Evolutionary conservation across 345 rosid species (phyloP).

Genomic region (Pugionium cornutum): DNA sequence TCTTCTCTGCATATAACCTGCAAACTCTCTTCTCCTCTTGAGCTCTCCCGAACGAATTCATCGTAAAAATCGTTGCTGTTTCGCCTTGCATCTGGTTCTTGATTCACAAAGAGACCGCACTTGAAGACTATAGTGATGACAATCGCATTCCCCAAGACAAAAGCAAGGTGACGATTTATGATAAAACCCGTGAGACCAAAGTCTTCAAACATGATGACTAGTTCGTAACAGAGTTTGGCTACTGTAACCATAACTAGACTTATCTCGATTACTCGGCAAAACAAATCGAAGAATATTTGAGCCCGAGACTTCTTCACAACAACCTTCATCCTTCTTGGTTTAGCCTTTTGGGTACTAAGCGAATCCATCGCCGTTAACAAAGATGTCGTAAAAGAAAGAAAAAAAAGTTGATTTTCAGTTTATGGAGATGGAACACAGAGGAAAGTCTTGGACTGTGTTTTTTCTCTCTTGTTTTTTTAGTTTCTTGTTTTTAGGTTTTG

Average conservation of each 20-base stretch:
- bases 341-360: slow-evolving; percentile 44
- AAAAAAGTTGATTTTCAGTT: background rate
- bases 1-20: slow-evolving; percentile 33
- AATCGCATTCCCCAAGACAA: slow-evolving; percentile 69
- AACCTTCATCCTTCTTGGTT: slow-evolving; percentile 58
- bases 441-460: slow-evolving; percentile 12
- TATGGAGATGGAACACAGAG: background rate
- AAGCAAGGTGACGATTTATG: slow-evolving; percentile 66
- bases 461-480: too few species aligned
- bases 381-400: background rate
- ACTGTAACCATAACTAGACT: slow-evolving; percentile 54
- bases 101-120: slow-evolving; percentile 55
- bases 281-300: slow-evolving; percentile 48
- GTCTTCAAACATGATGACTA: slow-evolving; percentile 56
- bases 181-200: slow-evolving; percentile 48
- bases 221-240: slow-evolving; percentile 53
- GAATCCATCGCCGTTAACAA: slow-evolving; percentile 56
- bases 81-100: slow-evolving; percentile 37
- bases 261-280: slow-evolving; percentile 57
- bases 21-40: slow-evolving; percentile 33
- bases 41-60: slow-evolving; percentile 51
- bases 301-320: slow-evolving; percentile 49
- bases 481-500: slow-evolving; percentile 19
- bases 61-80: slow-evolving; percentile 47
- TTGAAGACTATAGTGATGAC: slow-evolving; percentile 63